Base-by-base conservation (phyloP, 768 basidiomycete genomes). In the Tricholoma saponaceum region DNA sequence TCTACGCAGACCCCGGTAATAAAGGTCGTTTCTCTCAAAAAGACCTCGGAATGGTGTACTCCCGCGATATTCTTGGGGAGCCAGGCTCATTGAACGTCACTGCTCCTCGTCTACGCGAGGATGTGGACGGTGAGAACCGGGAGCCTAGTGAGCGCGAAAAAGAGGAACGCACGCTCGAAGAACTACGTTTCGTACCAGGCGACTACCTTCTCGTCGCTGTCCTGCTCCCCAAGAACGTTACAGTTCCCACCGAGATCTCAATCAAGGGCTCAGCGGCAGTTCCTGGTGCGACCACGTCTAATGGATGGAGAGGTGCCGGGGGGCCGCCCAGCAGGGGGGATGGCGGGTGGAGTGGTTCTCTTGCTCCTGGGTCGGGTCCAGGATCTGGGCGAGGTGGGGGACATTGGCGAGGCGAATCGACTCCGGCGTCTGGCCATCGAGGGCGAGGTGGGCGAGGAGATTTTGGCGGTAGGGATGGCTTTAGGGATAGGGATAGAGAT, bases 1-100 rank as follows among this genome's bases (percentile, higher is more conserved):
- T 92, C 51, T 92, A 87, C 60, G 89, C 88, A 4, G 91, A 92
- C 67, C 76, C 84, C 8, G 79, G 82, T 5, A 83, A 83, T 69
- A 84, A 86, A 61, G 90, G 90, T 5, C 81, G 83, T 14, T 89
- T 86, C 61, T 75, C 84, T 0, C 81, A 83, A 67, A 92, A 92
- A 72, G 91, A 93, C 43, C 82, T 93, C 43, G 91, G 91, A 25
- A 81, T 81, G 64, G 86, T 93, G 37, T 89, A 90, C 70, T 89
- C 90, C 44, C 85, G 90, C 60, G 92, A 92, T 71, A 88, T 92
- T 61, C 81, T 91, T 2, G 90, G 90, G 50, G 90, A 91, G 69
- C 86, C 88, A 3, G 89, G 89, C 32, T 70, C 85, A 1, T 68
- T 88, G 20, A 76, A 79, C 39, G 69, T 69, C 13, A 74, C 83